Evolutionary conservation across 2,329 filamentous ascomycete genomes (phyloP), one percentile per base, ranked within the genome.

Genomic region (Furcasterigmium furcatum): DNA sequence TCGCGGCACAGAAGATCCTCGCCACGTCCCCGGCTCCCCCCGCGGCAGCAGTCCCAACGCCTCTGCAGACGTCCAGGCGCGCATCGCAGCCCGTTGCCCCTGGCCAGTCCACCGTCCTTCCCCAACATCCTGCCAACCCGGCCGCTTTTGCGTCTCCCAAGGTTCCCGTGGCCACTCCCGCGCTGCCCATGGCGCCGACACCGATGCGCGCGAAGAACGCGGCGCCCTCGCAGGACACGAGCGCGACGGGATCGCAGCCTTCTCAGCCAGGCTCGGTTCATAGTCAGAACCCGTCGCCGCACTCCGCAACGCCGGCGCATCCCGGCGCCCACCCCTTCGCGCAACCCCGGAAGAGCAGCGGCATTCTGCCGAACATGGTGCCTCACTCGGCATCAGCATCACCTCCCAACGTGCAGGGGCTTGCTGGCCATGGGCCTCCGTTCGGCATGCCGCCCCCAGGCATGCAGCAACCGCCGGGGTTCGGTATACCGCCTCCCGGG

Each of bases 161-260:
- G 60, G 79, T 92, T 42, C 72, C 85, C 22, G 76, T 89, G 49
- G 87, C 88, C 9, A 94, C 88, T 27, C 92, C 94, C 8, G 85
- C 83, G 21, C 69, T 95, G 39, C 84, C 91, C 12, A 96, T 96
- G 63, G 84, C 85, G 18, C 84, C 90, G 5, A 91, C 88, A 12
- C 88, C 91, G 9, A 85, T 83, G 52, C 86, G 87, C 51, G 79
- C 84, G 30, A 84, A 89, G 45, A 88, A 91, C 49, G 70, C 81
- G 39, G 94, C 90, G 9, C 8, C 36, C 4, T 39, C 22, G 9
- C 36, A 39, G 20, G 85, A 84, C 21, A 82, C 82, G 9, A 81
- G 84, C 59, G 74, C 80, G 8, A 79, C 82, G 7, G 85, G 83
- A 42, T 87, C 89, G 4, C 83, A 86, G 50, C 79, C 83, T 3